Conservation (phyloP, 2,329 filamentous ascomycete genomes). For the Fusarium coffeatum region DNA sequence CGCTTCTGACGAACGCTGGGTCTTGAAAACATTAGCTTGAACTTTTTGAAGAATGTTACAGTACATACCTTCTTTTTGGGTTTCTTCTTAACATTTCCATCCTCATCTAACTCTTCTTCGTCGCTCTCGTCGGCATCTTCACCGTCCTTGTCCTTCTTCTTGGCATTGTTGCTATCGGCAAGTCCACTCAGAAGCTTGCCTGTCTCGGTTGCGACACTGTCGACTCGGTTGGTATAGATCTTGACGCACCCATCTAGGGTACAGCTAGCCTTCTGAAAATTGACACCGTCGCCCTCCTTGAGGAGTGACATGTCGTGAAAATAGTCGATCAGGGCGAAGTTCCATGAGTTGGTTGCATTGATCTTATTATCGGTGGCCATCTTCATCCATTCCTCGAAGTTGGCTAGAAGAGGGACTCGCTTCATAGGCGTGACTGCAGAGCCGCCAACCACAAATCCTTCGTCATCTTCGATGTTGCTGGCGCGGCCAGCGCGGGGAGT, state of each 20-base stretch:
- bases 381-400: conserved; percentile 99
- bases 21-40: conserved; percentile 51
- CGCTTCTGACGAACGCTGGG: conserved; percentile 86
- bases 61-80: conserved; percentile 77
- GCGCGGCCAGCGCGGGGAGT: conserved; percentile 60
- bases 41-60: not conserved
- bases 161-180: conserved; percentile 85
- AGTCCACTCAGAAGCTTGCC: conserved; percentile 93
- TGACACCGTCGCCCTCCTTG: conserved; percentile 95
- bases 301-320: conserved; percentile 99
- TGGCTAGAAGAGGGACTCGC: conserved; percentile 92
- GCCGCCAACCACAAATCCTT: conserved; percentile 74
- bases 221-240: conserved; percentile 98
- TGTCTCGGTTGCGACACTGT: conserved; percentile 97
- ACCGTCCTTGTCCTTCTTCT: conserved; percentile 74
- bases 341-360: conserved; percentile 98
- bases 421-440: conserved; percentile 93
- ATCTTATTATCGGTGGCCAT: conserved; percentile 99
- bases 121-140: conserved; percentile 77
- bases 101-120: conserved; percentile 71
- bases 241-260: conserved; percentile 98
- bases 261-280: conserved; percentile 98
- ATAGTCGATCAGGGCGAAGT: conserved; percentile 99
- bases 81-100: conserved; percentile 71
- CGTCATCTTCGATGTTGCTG: conserved; percentile 61